Evolutionary conservation across 1,284 basidiomycete species (phyloP), one percentile per base, ranked within the genome.

Genomic region (Papiliotrema laurentii): DNA sequence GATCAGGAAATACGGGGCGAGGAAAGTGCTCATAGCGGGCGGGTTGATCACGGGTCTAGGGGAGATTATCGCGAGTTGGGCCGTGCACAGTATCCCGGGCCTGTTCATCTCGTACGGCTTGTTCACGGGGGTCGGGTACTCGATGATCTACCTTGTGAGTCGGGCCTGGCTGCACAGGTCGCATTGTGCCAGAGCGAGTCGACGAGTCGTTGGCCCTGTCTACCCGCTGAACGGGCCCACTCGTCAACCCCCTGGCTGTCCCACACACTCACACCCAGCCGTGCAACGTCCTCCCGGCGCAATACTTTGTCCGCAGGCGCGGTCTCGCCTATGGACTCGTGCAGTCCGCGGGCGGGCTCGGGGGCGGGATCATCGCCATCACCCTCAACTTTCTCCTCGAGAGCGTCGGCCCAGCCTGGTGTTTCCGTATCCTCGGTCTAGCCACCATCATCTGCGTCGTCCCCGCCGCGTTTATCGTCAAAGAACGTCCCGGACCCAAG

Each of bases 271-370:
- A 26, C 4, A 22, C 24, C n/a, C 56, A 45, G 61, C 56, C 19
- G 37, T 55, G 35, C 16, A 47, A 54, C 10, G 50, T 55, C 27
- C 27, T 58, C 6, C 64, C 64, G 0, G 47, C 50, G 11, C 56
- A 62, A 36, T 73, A 71, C 56, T 73, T 73, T 45, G 51, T 58
- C 31, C 53, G 51, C 2, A 56, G 60, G 43, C 42, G 67, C 9
- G 70, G 66, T 0, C 49, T 72, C 2, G 70, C 69, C 0, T 58
- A 58, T 19, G 71, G 71, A 4, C 58, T 73, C 43, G 64, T 73
- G 9, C 70, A 66, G 45, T 59, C 61, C 3, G 65, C 60, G 5
- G 62, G 59, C 3, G 71, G 71, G 0, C 35, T 72, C 18, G 71
- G 71, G 13, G 71, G 71, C 1, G 69, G 68, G 0, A 53, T 58